Conservation (phyloP, 2,329 filamentous ascomycete species). For the Diaporthe velutina region DNA sequence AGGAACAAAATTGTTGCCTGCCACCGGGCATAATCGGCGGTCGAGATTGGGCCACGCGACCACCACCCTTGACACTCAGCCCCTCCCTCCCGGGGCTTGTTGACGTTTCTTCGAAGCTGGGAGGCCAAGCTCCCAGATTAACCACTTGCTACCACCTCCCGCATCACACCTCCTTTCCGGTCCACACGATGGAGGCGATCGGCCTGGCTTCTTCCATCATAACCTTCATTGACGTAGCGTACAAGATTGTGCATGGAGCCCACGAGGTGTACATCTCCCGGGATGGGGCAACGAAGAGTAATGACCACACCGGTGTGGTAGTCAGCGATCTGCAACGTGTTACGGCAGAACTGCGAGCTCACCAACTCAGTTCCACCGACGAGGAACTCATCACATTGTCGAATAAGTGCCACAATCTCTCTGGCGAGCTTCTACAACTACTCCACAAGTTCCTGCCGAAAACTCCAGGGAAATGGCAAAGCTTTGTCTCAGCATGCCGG, state of each 20-base stretch:
- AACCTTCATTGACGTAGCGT: conserved; percentile 14
- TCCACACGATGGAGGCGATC: not conserved
- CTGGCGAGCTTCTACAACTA: not conserved
- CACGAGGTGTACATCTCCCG: conserved; percentile 7
- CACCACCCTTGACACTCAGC: not conserved
- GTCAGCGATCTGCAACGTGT: conserved; percentile 16
- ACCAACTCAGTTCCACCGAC: not conserved
- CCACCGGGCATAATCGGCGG: not conserved
- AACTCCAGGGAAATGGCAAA: conserved; percentile 13
- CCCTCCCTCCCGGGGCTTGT: not conserved
- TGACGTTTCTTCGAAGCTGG: not conserved
- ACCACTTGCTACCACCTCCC: no score
- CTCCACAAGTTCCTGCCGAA: conserved; percentile 13
- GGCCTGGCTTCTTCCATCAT: conserved; percentile 23
- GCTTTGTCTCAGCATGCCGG: conserved; percentile 19
- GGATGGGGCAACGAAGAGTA: not conserved
- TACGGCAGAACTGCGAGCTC: not conserved
- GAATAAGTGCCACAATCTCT: conserved; percentile 2
- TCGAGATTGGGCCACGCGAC: not conserved
- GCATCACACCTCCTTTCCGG: no score
- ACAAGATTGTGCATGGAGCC: not conserved
- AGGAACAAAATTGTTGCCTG: not conserved
- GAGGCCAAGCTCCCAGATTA: no score
- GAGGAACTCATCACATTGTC: not conserved
- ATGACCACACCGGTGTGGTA: conserved; percentile 19